These are phyloP conservation scores for Globisporangium okanoganense DNA, from an alignment of 352 stramenopile genomes.

Conservation along the genomic window DNA sequence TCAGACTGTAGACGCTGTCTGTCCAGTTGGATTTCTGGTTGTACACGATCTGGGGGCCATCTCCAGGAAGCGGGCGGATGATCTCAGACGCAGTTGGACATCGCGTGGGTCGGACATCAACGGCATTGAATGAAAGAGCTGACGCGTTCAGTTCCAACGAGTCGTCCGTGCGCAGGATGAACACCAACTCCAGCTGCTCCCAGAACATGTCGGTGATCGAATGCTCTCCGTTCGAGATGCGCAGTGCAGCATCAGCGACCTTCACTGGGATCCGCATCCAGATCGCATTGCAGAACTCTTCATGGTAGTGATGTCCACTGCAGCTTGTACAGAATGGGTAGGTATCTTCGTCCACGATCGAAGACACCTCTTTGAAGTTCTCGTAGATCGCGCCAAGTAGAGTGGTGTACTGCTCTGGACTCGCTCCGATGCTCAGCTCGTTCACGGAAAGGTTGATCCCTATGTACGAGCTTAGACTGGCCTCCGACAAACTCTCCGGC, in stretches of 20 bases:
- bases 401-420: conserved; percentile 58
- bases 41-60: conserved; percentile 75
- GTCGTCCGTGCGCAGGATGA: conserved; percentile 80
- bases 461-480: conserved; percentile 56
- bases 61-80: conserved; percentile 59
- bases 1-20: conserved; percentile 62
- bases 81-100: conserved; percentile 62
- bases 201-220: conserved; percentile 69
- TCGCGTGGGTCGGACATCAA: conserved; percentile 57
- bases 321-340: conserved; percentile 66
- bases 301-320: conserved; percentile 59
- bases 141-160: conserved; percentile 66
- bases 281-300: conserved; percentile 61
- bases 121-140: conserved; percentile 47
- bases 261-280: conserved; percentile 81
- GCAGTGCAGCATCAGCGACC: conserved; percentile 68
- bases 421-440: conserved; percentile 67
- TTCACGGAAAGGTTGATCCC: conserved; percentile 69
- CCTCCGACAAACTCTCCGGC: conserved; percentile 64
- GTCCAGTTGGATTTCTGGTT: conserved; percentile 77
- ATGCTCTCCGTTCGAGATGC: conserved; percentile 55
- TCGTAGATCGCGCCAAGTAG: conserved; percentile 83
- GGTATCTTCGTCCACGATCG: conserved; percentile 73
- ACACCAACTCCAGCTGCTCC: conserved; percentile 76
- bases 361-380: conserved; percentile 82